A percentile compares a stretch with the other conserved stretches of the same genome.
Evolutionary conservation across 176 grass and related monocot species (phyloP).

Genomic region (Eleusine coracana): DNA sequence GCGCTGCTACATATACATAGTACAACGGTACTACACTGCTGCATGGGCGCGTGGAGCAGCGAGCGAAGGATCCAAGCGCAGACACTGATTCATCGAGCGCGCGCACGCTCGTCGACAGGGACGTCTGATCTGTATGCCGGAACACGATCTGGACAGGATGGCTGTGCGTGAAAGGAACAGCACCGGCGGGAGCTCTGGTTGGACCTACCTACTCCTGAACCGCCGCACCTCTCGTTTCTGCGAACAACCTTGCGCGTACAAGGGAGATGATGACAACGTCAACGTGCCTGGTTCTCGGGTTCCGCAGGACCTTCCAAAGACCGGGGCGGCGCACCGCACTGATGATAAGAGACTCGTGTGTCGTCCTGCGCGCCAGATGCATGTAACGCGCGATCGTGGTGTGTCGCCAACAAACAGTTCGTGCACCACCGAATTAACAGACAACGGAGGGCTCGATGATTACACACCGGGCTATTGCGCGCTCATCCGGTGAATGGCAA

Average conservation of each 20-base stretch:
- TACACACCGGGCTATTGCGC: not conserved
- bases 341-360: not conserved
- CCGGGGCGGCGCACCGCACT: not conserved
- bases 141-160: slow-evolving; percentile 14
- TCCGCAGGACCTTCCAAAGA: not conserved
- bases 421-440: not conserved
- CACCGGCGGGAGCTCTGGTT: not conserved
- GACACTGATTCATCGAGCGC: not conserved
- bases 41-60: slow-evolving; percentile 24
- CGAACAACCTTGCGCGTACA: not conserved
- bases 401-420: not conserved
- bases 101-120: slow-evolving; percentile 15
- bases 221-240: not conserved
- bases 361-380: not conserved
- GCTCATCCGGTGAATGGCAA: not conserved
- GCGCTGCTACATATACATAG: not conserved
- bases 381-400: not conserved
- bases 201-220: not conserved
- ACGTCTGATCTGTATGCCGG: slow-evolving; percentile 39
- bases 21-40: not conserved
- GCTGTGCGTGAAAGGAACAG: slow-evolving; percentile 19
- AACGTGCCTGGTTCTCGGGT: not conserved
- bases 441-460: not conserved
- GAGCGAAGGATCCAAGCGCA: not conserved
- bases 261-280: not conserved